These are phyloP conservation scores for Globisporangium sylvaticum DNA, from an alignment of 352 stramenopile genomes.

Conservation along the genomic window DNA sequence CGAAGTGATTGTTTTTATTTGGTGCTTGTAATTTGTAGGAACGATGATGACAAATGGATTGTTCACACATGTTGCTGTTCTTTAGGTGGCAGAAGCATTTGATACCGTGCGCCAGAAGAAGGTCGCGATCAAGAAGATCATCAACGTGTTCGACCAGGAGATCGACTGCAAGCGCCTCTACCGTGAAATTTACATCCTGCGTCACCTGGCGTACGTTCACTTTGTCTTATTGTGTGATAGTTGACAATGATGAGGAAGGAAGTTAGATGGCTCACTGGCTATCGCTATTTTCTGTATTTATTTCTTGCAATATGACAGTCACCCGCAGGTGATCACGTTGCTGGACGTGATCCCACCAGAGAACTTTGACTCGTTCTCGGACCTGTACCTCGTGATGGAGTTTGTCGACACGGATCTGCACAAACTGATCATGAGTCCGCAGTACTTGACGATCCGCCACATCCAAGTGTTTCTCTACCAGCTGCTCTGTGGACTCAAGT, in stretches of 20 bases:
- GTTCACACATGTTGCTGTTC: background rate
- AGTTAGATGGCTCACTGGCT: background rate
- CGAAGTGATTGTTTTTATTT: background rate
- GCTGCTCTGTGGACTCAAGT: slow-evolving; percentile 93
- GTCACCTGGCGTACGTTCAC: slow-evolving; percentile 54
- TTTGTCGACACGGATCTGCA: slow-evolving; percentile 93
- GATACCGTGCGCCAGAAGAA: slow-evolving; percentile 77
- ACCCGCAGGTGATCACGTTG: slow-evolving; percentile 80
- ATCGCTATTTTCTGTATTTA: background rate
- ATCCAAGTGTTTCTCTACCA: slow-evolving; percentile 98
- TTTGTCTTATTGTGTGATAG: background rate
- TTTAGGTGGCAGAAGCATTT: slow-evolving; percentile 64
- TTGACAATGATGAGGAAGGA: background rate
- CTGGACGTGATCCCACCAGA: slow-evolving; percentile 81
- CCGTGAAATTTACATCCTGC: slow-evolving; percentile 86
- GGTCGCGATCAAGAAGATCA: slow-evolving; percentile 88
- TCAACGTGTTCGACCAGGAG: slow-evolving; percentile 86
- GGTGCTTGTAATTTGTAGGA: background rate
- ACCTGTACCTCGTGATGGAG: slow-evolving; percentile 92
- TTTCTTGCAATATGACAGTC: slow-evolving; percentile 29
- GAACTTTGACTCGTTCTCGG: slow-evolving; percentile 82
- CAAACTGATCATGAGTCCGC: slow-evolving; percentile 91
- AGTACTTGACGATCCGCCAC: slow-evolving; percentile 93
- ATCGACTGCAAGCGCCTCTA: slow-evolving; percentile 87
- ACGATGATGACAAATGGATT: background rate